Evolutionary conservation across 257 asterid species (phyloP), one percentile per base, ranked within the genome.

Genomic region (Thymus quinquecostatus): DNA sequence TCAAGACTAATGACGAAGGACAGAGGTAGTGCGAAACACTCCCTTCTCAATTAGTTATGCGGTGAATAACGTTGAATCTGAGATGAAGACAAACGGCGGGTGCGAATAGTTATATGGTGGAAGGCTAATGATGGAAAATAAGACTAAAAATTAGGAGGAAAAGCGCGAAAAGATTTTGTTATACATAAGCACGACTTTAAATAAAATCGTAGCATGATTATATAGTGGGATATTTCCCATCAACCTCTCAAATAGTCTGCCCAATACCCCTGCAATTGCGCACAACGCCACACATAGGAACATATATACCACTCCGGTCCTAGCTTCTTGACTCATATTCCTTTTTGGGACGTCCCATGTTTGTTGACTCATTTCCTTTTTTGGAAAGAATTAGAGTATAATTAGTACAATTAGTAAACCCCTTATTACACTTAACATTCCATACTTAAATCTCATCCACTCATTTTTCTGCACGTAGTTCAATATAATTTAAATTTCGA

Each of bases 211-310:
- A 67, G 75, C 51, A 68, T 72, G 72, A 75, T 21, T 21, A 21
- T 21, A 21, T 47, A 69, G 78, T 65, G 81, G 58, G 57, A 73
- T 57, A 29, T 64, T 14, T 66, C 64, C 69, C 56, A 69, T 75
- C 73, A 60, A 66, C 55, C 69, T 83, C 49, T 44, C 49, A 72
- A 76, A 79, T 69, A 79, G 84, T 79, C 14, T 12, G 63, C 44
- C 84, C 84, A 78, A 67, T 67, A 80, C 64, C 54, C 34, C 75
- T 28, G 34, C 70, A 70, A 74, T 75, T 69, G 59, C 55, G 33
- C 75, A 30, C 62, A 54, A 62, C 32, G 38, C 11, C 41, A 60
- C 78, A 45, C 64, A 50, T 21, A 21, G 21, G 21, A 21, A 21
- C 21, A 21, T 21, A 21, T 21, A 21, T 21, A n/a, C n/a, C n/a